Base-by-base conservation (phyloP, 2,329 filamentous ascomycete genomes). In the Nemania sp. region DNA sequence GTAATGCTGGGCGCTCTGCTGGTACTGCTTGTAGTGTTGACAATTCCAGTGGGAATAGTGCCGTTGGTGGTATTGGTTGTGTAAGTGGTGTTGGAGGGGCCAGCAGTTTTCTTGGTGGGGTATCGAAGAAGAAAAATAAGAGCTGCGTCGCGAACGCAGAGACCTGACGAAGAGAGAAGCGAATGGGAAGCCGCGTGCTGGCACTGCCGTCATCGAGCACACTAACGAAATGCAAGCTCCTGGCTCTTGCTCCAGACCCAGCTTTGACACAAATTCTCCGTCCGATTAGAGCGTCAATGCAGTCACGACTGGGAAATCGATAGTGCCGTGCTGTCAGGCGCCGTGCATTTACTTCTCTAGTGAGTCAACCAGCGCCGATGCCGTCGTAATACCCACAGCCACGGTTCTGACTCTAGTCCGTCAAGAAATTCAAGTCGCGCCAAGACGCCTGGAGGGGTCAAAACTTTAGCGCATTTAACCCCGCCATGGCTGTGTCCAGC, bases 281-380 rank as follows among this genome's bases (percentile, higher is more conserved):
- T n/a, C n/a, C n/a, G n/a, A n/a, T n/a, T n/a, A 14, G 30, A 44
- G 39, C 31, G 39, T 44, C 15, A 15, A 31, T 19, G 9, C 28
- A 14, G 11, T 24, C 22, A 5, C 28, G n/a, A 7, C 23, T 9
- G 45, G 12, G 5, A 50, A 17, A 15, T 26, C 30, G 24, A 31
- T 30, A 30, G 37, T 33, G 31, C 40, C 12, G n/a, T n/a, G n/a
- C n/a, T 8, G 40, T 39, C 15, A 30, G 20, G 15, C 2, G 4
- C 12, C 9, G 15, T 34, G 19, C 22, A 19, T 40, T 39, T 36
- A 39, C 42, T 33, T 19, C 42, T n/a, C 36, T 31, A 49, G 51
- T 58, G 56, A 58, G 34, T 59, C 56, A 59, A 56, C 45, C 46
- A 50, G 52, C 49, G 36, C 56, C 56, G 56, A 59, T 59, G 41